phyloP scores from a whole-genome alignment of 169 alveolate species.

The Plasmodium yoelii region DNA sequence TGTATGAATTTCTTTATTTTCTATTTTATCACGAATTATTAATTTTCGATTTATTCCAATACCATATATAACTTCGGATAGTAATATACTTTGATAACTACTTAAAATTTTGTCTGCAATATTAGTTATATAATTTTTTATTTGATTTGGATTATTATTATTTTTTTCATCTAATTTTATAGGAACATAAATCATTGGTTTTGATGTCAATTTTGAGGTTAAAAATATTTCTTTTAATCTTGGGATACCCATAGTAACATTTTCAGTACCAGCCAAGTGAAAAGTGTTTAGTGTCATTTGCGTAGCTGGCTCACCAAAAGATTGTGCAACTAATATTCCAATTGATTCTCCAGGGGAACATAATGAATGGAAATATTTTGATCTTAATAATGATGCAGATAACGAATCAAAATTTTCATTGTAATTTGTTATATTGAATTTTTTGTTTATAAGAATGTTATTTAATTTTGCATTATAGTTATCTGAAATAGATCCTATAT shows the following conservation, averaged over 20 bases:
- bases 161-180: conserved; percentile 34
- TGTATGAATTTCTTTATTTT: conserved; percentile 6
- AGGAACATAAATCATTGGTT: conserved; percentile 85
- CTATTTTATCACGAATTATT: conserved; percentile 15
- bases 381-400: conserved; percentile 30
- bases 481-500: conserved; percentile 53
- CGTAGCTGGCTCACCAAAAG: conserved; percentile 99
- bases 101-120: conserved; percentile 91
- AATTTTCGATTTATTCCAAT: conserved; percentile 80
- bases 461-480: background rate
- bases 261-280: conserved; percentile 99
- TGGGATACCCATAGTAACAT: conserved; percentile 99
- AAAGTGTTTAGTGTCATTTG: conserved; percentile 99
- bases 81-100: conserved; percentile 86
- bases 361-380: conserved; percentile 75
- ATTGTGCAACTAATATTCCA: conserved; percentile 98
- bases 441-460: conserved; percentile 4
- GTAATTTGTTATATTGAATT: background rate
- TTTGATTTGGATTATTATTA: conserved; percentile 25
- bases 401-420: conserved; percentile 20
- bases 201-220: conserved; percentile 84
- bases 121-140: conserved; percentile 78
- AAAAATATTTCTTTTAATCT: conserved; percentile 97
- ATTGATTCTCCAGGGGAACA: conserved; percentile 98
- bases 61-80: conserved; percentile 90